Evolutionary conservation across 495 filamentous ascomycete species (phyloP).

Genomic region (Neurospora sublineolata): DNA sequence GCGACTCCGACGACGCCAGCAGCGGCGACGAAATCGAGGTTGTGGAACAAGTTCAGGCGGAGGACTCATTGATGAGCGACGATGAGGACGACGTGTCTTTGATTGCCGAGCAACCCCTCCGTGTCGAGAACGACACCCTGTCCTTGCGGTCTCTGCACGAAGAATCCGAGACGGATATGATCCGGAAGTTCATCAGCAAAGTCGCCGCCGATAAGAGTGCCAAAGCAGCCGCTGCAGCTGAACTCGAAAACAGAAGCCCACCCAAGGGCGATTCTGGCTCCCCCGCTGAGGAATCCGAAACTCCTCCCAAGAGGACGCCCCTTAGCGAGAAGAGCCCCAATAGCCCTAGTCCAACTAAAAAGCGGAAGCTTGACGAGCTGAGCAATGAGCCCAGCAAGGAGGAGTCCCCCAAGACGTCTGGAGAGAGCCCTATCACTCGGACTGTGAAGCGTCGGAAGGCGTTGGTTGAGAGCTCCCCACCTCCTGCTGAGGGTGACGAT

Average conservation of each 20-base stretch:
- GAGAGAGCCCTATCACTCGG: neutral
- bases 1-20: neutral
- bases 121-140: conserved; percentile 14
- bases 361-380: conserved; percentile 21
- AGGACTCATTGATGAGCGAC: conserved; percentile 6
- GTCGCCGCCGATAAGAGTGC: conserved; percentile 35
- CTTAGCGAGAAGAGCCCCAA: conserved; percentile 29
- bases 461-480: conserved; percentile 1
- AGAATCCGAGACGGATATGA: conserved; percentile 33
- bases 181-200: conserved; percentile 33
- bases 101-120: conserved; percentile 2
- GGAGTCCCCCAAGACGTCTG: neutral
- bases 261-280: conserved; percentile 17
- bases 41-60: conserved; percentile 8
- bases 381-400: conserved; percentile 6
- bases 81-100: conserved; percentile 18
- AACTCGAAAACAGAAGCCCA: conserved; percentile 8
- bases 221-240: conserved; percentile 18
- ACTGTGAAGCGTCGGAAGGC: neutral
- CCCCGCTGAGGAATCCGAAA: conserved; percentile 16
- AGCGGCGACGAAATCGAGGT: conserved; percentile 5
- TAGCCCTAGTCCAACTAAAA: conserved; percentile 25
- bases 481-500: neutral
- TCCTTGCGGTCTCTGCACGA: conserved; percentile 16
- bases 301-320: conserved; percentile 21